These are phyloP conservation scores for Fusarium newnesense DNA, from an alignment of 2,329 filamentous ascomycete species.

Conservation along the genomic window DNA sequence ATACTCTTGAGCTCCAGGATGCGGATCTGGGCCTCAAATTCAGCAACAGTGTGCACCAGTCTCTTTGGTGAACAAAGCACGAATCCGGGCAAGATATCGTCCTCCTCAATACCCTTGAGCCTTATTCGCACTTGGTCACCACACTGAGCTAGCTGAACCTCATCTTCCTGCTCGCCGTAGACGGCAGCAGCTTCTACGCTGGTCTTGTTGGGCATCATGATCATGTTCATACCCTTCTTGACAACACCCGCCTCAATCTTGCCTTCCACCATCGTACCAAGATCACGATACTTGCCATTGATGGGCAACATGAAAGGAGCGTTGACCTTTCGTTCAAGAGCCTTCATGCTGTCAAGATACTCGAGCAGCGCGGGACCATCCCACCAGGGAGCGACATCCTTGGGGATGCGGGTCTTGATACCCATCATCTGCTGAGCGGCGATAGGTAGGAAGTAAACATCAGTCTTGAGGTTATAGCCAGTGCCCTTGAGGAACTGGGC, in stretches of 20 bases:
- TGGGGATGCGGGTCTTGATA: slow-evolving; percentile 88
- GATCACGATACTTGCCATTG: slow-evolving; percentile 94
- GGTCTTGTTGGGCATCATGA: slow-evolving; percentile 97
- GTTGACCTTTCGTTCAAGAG: slow-evolving; percentile 94
- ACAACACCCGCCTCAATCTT: slow-evolving; percentile 95
- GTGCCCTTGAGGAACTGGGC: slow-evolving; percentile 88
- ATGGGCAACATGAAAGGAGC: slow-evolving; percentile 99
- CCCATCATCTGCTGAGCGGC: slow-evolving; percentile 87
- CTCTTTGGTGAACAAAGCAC: slow-evolving; percentile 96
- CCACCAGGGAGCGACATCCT: slow-evolving; percentile 83
- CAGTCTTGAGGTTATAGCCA: slow-evolving; percentile 93
- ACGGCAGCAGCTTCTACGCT: slow-evolving; percentile 83
- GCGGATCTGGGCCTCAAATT: slow-evolving; percentile 96
- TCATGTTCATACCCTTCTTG: slow-evolving; percentile 85
- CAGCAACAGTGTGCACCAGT: slow-evolving; percentile 86
- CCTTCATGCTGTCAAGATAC: slow-evolving; percentile 92
- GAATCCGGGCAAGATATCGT: slow-evolving; percentile 94
- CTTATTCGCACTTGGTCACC: slow-evolving; percentile 95
- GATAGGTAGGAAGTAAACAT: slow-evolving; percentile 95
- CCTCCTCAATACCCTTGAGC: slow-evolving; percentile 94
- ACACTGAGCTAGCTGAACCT: slow-evolving; percentile 82
- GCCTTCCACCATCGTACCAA: slow-evolving; percentile 97
- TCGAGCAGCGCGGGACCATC: slow-evolving; percentile 91
- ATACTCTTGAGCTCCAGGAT: slow-evolving; percentile 96
- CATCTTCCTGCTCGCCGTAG: slow-evolving; percentile 96